Percentiles rank a stretch among this genome's conserved stretches.
These are phyloP conservation scores for Penicillium paradoxum DNA, from an alignment of 495 filamentous ascomycete genomes.

Conservation along the genomic window DNA sequence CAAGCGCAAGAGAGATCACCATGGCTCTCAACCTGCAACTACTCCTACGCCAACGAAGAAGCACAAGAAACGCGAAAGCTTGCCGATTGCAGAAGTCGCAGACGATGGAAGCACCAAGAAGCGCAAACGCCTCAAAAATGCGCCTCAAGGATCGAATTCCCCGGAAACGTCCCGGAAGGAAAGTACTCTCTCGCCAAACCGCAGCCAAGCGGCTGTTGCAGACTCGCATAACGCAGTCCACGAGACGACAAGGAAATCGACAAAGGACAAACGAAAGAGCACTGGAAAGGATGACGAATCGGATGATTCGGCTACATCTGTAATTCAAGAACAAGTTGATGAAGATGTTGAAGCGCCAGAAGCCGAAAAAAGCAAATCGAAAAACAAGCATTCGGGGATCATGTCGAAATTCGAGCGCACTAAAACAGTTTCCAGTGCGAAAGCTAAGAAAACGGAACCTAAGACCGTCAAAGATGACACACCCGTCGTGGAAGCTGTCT, in stretches of 20 bases:
- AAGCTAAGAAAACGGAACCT: slow-evolving; percentile 16
- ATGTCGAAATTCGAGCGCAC: slow-evolving; percentile 44
- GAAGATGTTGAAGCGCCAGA: slow-evolving; percentile 5
- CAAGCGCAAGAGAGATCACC: slow-evolving; percentile 38
- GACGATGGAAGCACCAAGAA: slow-evolving; percentile 22
- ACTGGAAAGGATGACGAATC: slow-evolving; percentile 9
- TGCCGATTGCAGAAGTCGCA: slow-evolving; percentile 7
- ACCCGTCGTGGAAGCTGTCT: slow-evolving; percentile 31
- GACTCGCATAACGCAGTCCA: slow-evolving; percentile 11
- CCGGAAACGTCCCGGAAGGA: slow-evolving; percentile 25
- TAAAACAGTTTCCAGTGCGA: slow-evolving; percentile 30
- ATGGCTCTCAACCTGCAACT: slow-evolving; percentile 23
- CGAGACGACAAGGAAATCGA: slow-evolving; percentile 28
- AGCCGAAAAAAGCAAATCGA: slow-evolving; percentile 15
- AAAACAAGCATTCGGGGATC: slow-evolving; percentile 39
- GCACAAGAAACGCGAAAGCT: slow-evolving; percentile 31
- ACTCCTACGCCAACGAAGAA: slow-evolving; percentile 38
- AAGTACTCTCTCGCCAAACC: slow-evolving; percentile 25
- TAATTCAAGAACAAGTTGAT: slow-evolving; percentile 9
- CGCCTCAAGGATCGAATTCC: slow-evolving; percentile 14
- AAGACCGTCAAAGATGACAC: slow-evolving; percentile 24
- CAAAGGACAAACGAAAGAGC: slow-evolving; percentile 25
- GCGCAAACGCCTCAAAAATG: slow-evolving; percentile 18
- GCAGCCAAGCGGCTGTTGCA: slow-evolving; percentile 22
- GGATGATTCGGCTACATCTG: slow-evolving; percentile 19